A percentile compares a stretch with the other conserved stretches of the same genome.
Evolutionary conservation across 495 filamentous ascomycete species (phyloP).

Genomic region (Talaromyces stipitatus): DNA sequence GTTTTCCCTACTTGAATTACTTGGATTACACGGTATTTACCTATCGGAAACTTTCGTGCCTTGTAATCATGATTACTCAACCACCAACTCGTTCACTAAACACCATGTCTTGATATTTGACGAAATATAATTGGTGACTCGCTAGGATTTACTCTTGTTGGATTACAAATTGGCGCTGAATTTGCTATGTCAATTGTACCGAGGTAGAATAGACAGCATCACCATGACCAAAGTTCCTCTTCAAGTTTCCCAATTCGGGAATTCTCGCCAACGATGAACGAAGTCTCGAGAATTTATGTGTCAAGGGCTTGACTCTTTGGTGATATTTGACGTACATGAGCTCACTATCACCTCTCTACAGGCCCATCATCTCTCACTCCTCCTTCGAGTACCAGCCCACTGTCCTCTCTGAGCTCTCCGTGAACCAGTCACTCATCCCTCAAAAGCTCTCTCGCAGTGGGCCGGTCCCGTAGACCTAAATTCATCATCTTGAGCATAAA

Average conservation of each 20-base stretch:
- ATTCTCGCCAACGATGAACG: background rate
- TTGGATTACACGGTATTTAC: background rate
- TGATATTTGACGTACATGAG: background rate
- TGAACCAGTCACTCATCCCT: slow-evolving; percentile 14
- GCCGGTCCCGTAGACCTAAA: slow-evolving; percentile 19
- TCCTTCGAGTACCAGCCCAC: background rate
- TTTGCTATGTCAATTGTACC: too few relatives aligned
- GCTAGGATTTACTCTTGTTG: too few relatives aligned
- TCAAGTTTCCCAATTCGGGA: background rate
- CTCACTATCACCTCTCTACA: background rate
- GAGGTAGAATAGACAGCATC: too few relatives aligned
- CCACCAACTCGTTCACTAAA: background rate
- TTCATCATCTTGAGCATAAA: slow-evolving; percentile 20
- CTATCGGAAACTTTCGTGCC: background rate
- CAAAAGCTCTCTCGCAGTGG: slow-evolving; percentile 16
- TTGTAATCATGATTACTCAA: background rate
- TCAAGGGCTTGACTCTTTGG: background rate
- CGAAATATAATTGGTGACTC: too few relatives aligned
- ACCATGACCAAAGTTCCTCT: too few relatives aligned
- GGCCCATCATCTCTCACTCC: background rate
- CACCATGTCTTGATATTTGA: too few relatives aligned
- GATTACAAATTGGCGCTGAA: background rate
- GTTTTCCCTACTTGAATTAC: background rate
- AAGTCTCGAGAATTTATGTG: background rate
- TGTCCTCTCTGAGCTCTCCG: background rate